Percentiles rank a stretch among this genome's conserved stretches.
Evolutionary conservation across 495 filamentous ascomycete species (phyloP).

Genomic region (Penicillium subrubescens): DNA sequence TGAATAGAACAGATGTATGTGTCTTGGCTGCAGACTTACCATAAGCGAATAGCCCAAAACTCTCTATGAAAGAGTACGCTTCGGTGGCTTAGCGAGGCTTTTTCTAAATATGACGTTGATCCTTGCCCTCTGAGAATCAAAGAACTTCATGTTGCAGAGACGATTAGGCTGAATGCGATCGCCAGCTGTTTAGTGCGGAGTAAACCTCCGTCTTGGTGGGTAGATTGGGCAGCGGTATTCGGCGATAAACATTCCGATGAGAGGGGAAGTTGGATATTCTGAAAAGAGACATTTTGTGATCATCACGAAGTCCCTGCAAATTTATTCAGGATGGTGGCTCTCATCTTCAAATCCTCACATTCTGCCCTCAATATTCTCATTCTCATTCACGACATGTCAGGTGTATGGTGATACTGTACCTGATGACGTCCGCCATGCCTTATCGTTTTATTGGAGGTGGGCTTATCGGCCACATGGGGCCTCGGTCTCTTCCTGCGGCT

Average conservation of each 20-base stretch:
- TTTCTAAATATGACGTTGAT: slow-evolving; percentile 4
- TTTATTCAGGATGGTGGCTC: not conserved
- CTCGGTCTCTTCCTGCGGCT: not conserved
- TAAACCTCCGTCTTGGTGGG: slow-evolving; percentile 4
- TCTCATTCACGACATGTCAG: not conserved
- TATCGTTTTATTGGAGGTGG: slow-evolving; percentile 5
- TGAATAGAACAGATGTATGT: not conserved
- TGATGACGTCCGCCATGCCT: slow-evolving; percentile 2
- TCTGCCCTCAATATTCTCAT: not conserved
- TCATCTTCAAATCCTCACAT: not conserved
- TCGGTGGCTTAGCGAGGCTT: not conserved
- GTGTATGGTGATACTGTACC: not conserved
- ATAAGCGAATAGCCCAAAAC: not conserved
- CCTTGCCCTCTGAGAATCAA: slow-evolving; percentile 4
- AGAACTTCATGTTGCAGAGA: not conserved
- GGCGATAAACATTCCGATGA: not conserved
- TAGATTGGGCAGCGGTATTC: slow-evolving; percentile 3
- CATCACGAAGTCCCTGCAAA: not conserved
- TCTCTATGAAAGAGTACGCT: not conserved
- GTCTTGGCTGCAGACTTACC: not conserved
- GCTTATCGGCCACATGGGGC: slow-evolving; percentile 16
- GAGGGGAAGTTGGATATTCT: not conserved
- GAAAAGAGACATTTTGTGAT: not conserved
- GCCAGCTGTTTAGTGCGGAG: not conserved
- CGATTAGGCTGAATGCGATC: not conserved